These are phyloP conservation scores for Microcos paniculata DNA, from an alignment of 345 rosid genomes.

Conservation along the genomic window DNA sequence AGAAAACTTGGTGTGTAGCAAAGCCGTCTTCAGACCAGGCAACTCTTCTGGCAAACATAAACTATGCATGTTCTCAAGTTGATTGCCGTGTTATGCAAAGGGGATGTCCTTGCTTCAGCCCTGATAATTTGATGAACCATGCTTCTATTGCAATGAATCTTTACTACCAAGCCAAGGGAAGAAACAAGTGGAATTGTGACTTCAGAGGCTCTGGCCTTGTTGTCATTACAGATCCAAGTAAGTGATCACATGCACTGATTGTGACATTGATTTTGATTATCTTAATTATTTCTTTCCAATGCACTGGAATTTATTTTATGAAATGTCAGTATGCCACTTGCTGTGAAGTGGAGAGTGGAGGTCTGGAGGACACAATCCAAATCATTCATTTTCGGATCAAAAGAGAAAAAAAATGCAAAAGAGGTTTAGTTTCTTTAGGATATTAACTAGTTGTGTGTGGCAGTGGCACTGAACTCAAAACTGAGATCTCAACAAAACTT, in stretches of 20 bases:
- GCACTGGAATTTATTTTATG: not conserved
- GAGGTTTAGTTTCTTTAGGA: not conserved
- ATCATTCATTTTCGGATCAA: not conserved
- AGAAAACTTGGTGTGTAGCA: conserved; percentile 74
- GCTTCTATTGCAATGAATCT: conserved; percentile 77
- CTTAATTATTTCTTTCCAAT: not conserved
- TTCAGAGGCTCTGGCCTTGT: conserved; percentile 60
- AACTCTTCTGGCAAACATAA: conserved; percentile 45
- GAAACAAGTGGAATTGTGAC: conserved; percentile 65
- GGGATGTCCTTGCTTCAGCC: conserved; percentile 53
- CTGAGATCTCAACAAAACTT: not conserved
- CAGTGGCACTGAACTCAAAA: not conserved
- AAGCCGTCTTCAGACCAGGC: conserved; percentile 66
- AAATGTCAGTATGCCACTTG: no score
- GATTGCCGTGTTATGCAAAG: conserved; percentile 48
- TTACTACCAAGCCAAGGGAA: conserved; percentile 63
- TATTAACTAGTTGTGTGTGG: not conserved
- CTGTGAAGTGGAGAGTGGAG: not conserved
- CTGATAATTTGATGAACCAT: conserved; percentile 51
- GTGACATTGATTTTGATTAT: not conserved
- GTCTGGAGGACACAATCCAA: no score
- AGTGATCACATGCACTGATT: not conserved
- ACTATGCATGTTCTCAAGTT: conserved; percentile 58
- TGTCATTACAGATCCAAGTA: conserved; percentile 62
- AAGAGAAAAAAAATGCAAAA: not conserved